Evolutionary conservation across 2,329 filamentous ascomycete species (phyloP), one percentile per base, ranked within the genome.

Genomic region (Sporothrix schenckii): DNA sequence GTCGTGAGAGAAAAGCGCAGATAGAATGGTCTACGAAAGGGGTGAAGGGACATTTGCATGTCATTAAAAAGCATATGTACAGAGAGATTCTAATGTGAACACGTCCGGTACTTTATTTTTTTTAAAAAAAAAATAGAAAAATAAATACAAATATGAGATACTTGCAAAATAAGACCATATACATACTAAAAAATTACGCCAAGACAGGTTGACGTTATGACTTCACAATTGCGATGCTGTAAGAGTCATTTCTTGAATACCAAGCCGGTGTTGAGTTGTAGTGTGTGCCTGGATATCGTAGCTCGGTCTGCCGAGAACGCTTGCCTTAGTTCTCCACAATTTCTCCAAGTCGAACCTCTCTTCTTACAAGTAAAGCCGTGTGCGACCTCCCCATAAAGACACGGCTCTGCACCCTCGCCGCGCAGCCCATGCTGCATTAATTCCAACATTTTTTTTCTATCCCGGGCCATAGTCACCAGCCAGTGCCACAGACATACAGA

Each of bases 291-390:
- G 41, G 60, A 4, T 50, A 24, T 34, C 61, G 61, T 34, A 30
- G 41, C 16, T 41, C 27, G 44, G 47, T 60, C 41, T 66, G 63
- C 47, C 49, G 47, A 60, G n/a, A 19, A 11, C 52, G 10, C 21
- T 47, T 27, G 58, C 30, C 11, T 47, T 11, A n/a, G 21, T 69
- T 69, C 68, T n/a, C 69, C 69, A 60, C 69, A 66, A 27, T 70
- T 70, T 56, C 50, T 69, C 52, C 60, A 54, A 63, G 61, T 30
- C 34, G 27, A 39, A 47, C 58, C 39, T 27, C 58, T 10, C 58
- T 47, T 47, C 39, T 47, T 47, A 63, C 58, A 63, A 10, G n/a
- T 10, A 47, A 47, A 47, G n/a, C 58, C 13, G 39, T 50, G 10
- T 21, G 44, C 4, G 24, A 16, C 61, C 16, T 24, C 13, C 24